phyloP scores from a whole-genome alignment of 2,329 filamentous ascomycete species.

The Eutypa lata region DNA sequence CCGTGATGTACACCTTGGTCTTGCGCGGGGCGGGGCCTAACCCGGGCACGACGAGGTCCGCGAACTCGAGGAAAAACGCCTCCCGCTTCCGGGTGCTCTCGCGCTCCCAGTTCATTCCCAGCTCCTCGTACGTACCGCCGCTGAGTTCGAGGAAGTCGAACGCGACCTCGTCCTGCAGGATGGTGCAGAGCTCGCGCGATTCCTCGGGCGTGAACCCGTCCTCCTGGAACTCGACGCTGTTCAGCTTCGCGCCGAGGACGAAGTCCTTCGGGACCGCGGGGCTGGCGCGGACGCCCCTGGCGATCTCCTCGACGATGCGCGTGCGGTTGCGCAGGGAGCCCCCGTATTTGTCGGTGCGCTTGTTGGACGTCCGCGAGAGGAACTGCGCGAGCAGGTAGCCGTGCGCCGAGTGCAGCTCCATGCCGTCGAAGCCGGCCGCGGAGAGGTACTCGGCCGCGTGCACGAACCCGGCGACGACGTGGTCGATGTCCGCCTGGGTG shows the following conservation, averaged over 20 bases:
- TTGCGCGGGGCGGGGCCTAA: conserved; percentile 26
- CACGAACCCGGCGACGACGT: background rate
- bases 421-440: conserved; percentile 30
- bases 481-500: background rate
- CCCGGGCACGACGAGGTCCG: conserved; percentile 42
- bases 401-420: conserved; percentile 49
- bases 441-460: conserved; percentile 9
- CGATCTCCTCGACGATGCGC: conserved; percentile 49
- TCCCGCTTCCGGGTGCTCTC: conserved; percentile 54
- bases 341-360: conserved; percentile 53
- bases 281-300: conserved; percentile 11
- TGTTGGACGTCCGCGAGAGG: conserved; percentile 47
- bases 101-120: conserved; percentile 33
- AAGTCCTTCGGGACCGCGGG: conserved; percentile 27
- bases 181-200: conserved; percentile 42
- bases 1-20: conserved; percentile 50
- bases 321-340: conserved; percentile 46
- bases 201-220: conserved; percentile 12
- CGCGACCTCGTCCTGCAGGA: conserved; percentile 49
- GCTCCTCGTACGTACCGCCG: conserved; percentile 59
- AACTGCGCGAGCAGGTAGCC: conserved; percentile 59
- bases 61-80: conserved; percentile 67
- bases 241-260: conserved; percentile 52
- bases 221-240: conserved; percentile 53
- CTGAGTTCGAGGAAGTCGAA: conserved; percentile 67